Base-by-base conservation (phyloP, 345 rosid species). In the Eucalyptus pauciflora region DNA sequence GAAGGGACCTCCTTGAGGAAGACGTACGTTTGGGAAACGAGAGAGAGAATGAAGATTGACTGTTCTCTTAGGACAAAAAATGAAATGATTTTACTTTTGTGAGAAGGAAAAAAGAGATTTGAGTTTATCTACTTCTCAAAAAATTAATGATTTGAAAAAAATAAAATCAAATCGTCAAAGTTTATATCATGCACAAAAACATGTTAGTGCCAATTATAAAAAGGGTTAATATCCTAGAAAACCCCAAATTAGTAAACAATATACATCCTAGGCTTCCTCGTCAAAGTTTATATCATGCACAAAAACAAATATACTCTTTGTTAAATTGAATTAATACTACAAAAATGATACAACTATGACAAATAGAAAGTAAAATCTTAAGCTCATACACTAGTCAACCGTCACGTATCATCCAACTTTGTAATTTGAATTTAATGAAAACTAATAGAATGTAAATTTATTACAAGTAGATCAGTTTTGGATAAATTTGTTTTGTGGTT, bases 391-490 rank as follows among this genome's bases (percentile, higher is more conserved):
- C 2, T 52, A 52, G 0, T 52, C 10, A 52, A 52, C 10, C 20
- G 2, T 3, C 10, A 52, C 4, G 0, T 52, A 18, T 52, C 1
- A 18, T 52, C 24, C 1, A 52, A 52, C 4, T 17, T 52, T 52
- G 2, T 0, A 51, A 52, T 52, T 52, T 52, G 9, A 17, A 18
- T 52, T 52, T 52, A 52, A 18, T 0, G 0, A 7, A 52, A 52
- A 52, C 0, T 52, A 7, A 52, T 0, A 7, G 0, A 52, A 9
- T 7, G 0, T 52, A 18, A 51, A 51, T 52, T 52, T 52, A 18
- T 52, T 52, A 52, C 4, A 52, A 52, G 10, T 52, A 0, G 2
- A 52, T 1, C 0, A 3, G 4, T 18, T 52, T 52, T 0, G 4
- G 20, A 1, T 51, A 51, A 51, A 16, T 51, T 51, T 51, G 1